Evolutionary conservation across 2,329 filamentous ascomycete genomes (phyloP), one percentile per base, ranked within the genome.

Genomic region (Macrophomina pseudophaseolina): DNA sequence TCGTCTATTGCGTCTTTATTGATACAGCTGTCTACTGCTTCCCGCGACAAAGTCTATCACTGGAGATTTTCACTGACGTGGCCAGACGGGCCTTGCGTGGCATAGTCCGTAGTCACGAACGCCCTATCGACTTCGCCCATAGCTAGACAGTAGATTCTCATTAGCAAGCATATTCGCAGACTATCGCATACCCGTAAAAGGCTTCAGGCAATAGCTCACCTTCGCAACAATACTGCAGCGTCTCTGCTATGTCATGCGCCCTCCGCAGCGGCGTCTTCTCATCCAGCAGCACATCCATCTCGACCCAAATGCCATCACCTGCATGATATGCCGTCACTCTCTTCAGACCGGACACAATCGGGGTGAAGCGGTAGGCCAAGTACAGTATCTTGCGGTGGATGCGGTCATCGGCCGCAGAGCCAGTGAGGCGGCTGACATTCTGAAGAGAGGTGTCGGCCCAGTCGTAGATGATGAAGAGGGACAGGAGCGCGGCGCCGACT

Each of bases 381-480:
- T 85, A 89, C 67, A 87, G 81, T 30, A 89, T 79, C 70, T 88
- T 88, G 69, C 86, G 83, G 30, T 83, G 79, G 48, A 85, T 78
- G 4, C 81, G 76, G 3, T 84, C 79, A 2, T 82, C 80, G 0
- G 86, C 86, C 0, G 85, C 85, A 62, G 85, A 81, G n/a, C 87
- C 87, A 0, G 85, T 86, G 5, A 89, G 78, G 2, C 87, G 82
- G 1, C 83, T 83, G 54, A 89, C 83, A 70, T 89, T 88, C 65
- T 86, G 82, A 56, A 88, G 81, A 68, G 83, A 87, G 0, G 88
- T 90, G 53, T 83, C 81, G 1, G 85, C 85, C 89, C 88, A 91
- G 76, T 91, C 89, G 75, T 86, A 87, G 70, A 91, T 90, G 74
- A 91, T 89, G 78, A 85, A 90, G 4, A 90, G 75, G 0, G 88